Evolutionary conservation across 1,284 basidiomycete genomes (phyloP), one percentile per base, ranked within the genome.

Genomic region (Rhizoctonia solani): DNA sequence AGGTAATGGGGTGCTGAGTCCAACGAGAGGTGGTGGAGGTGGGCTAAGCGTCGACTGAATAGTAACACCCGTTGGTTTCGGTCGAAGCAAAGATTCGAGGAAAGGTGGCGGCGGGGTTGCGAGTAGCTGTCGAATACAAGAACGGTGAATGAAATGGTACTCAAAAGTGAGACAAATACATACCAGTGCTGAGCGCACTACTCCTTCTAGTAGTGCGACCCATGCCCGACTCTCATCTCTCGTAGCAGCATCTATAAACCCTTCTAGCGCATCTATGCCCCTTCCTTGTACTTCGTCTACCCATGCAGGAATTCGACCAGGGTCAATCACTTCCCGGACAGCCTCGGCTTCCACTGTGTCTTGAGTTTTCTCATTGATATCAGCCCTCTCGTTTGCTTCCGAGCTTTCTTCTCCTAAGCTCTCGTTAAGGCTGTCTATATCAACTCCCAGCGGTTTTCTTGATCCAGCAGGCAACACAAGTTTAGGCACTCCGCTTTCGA

Each of bases 151-250:
- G 46, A 14, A 55, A 6, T 44, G 19, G 13, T 30, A 19, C 29
- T 34, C 34, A 4, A 30, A 50, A 25, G 27, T 42, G 52, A 50
- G 34, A 11, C n/a, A 19, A 29, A 52, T 9, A 78, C 86, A 69
- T 72, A 90, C 87, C 76, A 92, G 75, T 6, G 87, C 87, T 71
- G 87, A 85, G 74, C 90, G 89, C 6, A 92, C 83, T 55, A 82
- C 79, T 42, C 87, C 86, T 74, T 92, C 88, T 27, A 92, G 80
- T 30, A 92, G 79, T 3, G 87, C 79, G 21, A 90, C 82, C 90
- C 90, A 92, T 1, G 90, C 89, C 46, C 85, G 81, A 72, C 88
- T 89, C 75, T 92, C 89, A 72, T 90, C 86, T 59, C 81, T 80
- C 29, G 86, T 79, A 14, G 76, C 75, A 58, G 81, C 79, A 71